Base-by-base conservation (phyloP, 192 early-diverging fungal species). In the Gigaspora rosea region DNA sequence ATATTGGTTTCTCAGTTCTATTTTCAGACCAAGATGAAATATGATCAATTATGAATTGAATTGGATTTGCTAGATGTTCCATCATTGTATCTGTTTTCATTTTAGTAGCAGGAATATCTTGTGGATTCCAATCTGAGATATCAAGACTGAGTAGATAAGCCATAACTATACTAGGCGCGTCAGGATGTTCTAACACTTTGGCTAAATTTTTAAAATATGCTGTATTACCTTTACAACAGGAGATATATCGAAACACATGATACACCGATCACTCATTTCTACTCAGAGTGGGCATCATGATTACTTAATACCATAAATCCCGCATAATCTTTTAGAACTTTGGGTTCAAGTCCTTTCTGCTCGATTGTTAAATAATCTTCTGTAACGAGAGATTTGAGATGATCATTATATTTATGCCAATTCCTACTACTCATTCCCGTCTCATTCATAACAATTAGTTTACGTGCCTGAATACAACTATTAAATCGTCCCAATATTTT, bases 331-430 rank as follows among this genome's bases (percentile, higher is more conserved):
- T 66, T 66, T 66, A 66, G 1, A 2, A 36, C 27, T 36, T 66
- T 66, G 0, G 64, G 33, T 36, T 66, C 9, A 6, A 66, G 1
- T 8, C 64, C 64, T 66, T 66, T 66, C 12, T 6, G 64, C 2
- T 66, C 64, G 0, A 66, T 27, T 36, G 64, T 66, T 66, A 66
- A 66, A 13, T 66, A 66, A 66, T 66, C 33, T 66, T 66, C 64
- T 66, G 64, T 41, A 7, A 41, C 7, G 7, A 41, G 2, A 6
- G 7, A 41, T 41, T 41, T 41, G 7, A 41, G 41, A 41, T 41
- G 41, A 41, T 41, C 41, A 41, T 41, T 41, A 41, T 41, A 41
- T 7, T 41, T 41, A 41, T 41, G 0, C 7, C 41, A 41, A 41
- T 41, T 2, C 7, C 41, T 36, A 33, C 64, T 66, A 36, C 3